phyloP scores from a whole-genome alignment of 2,329 filamentous ascomycete species.

The Onygenales sp. region DNA sequence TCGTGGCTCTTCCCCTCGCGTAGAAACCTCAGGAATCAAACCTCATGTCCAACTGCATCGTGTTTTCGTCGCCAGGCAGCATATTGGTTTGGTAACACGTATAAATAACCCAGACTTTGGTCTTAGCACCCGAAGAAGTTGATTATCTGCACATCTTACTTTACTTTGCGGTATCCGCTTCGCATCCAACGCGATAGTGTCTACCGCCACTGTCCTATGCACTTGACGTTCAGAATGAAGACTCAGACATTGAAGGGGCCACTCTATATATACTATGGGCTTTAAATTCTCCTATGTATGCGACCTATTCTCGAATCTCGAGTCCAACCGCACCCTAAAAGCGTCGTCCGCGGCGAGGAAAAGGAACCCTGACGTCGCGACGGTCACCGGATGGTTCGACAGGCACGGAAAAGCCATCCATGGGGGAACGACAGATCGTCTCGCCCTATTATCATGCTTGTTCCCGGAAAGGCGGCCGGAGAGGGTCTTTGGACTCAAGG shows the following conservation, averaged over 20 bases:
- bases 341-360: slow-evolving; percentile 20
- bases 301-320: slow-evolving; percentile 61
- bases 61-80: too few species aligned
- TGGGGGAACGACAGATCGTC: slow-evolving; percentile 45
- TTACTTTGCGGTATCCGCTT: too few species aligned
- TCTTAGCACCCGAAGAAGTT: too few species aligned
- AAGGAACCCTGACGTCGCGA: slow-evolving; percentile 30
- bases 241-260: neutral
- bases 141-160: too few species aligned
- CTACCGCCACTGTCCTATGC: neutral
- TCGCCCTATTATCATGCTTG: slow-evolving; percentile 64
- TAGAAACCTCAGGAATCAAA: too few species aligned
- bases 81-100: too few species aligned
- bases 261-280: slow-evolving; percentile 24
- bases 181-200: too few species aligned
- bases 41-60: too few species aligned
- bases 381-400: slow-evolving; percentile 59
- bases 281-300: slow-evolving; percentile 60
- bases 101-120: too few species aligned
- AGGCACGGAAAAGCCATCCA: slow-evolving; percentile 51
- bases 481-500: slow-evolving; percentile 64
- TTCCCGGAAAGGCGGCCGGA: slow-evolving; percentile 69
- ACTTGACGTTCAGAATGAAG: neutral
- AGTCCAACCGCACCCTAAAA: slow-evolving; percentile 37
- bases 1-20: neutral